Conservation (phyloP, 1,139 yeast genomes). For the Yamadazyma epiphylla region DNA sequence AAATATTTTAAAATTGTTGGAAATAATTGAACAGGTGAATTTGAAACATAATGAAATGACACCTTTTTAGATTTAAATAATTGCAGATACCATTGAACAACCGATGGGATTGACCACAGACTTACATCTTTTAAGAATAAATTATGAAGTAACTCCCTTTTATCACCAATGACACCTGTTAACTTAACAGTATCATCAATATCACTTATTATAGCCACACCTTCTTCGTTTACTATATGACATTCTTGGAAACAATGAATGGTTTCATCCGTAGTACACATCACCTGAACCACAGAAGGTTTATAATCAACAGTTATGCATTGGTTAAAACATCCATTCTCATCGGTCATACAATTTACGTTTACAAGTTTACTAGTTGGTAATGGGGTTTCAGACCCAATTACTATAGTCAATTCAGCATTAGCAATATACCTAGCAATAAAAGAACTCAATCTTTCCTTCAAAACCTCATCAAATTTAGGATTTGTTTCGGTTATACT, state of each 20-base stretch:
- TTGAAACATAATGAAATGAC: conserved; percentile 85
- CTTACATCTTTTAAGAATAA: conserved; percentile 63
- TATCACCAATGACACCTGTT: conserved; percentile 88
- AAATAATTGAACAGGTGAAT: conserved; percentile 90
- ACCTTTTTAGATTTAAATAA: conserved; percentile 38
- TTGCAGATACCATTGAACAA: conserved; percentile 63
- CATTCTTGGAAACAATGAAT: conserved; percentile 45
- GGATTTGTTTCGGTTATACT: conserved; percentile 2
- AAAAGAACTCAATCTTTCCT: conserved; percentile 56
- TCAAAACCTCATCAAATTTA: conserved; percentile 38
- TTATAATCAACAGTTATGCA: conserved; percentile 48
- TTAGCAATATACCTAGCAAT: conserved; percentile 56
- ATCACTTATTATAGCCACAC: conserved; percentile 81
- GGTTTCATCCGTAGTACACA: conserved; percentile 39
- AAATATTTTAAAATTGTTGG: conserved; percentile 62
- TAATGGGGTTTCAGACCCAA: conserved; percentile 41
- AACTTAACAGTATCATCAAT: conserved; percentile 90
- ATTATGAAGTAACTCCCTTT: conserved; percentile 74
- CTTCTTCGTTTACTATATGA: conserved; percentile 38
- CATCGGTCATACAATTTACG: conserved; percentile 44
- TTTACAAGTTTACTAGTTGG: conserved; percentile 18
- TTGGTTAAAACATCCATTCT: conserved; percentile 54
- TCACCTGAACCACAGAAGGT: conserved; percentile 50
- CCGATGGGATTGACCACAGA: conserved; percentile 69
- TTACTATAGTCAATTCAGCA: conserved; percentile 46